Conservation (phyloP, 2,329 filamentous ascomycete species). For the Botrytis galanthina region DNA sequence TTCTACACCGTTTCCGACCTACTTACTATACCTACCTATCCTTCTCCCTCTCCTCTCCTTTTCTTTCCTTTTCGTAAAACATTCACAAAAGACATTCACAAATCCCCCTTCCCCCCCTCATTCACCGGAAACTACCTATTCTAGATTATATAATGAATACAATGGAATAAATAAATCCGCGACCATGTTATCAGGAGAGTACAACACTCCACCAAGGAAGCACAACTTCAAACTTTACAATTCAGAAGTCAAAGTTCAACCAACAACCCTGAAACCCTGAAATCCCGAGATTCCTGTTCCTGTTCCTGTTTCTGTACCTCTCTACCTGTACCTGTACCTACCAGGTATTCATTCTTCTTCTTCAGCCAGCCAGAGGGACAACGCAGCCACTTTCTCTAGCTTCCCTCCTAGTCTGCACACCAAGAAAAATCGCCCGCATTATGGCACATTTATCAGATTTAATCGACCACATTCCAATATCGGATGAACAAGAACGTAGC, state of each 20-base stretch:
- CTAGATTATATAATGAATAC: not conserved
- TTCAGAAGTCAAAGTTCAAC: not conserved
- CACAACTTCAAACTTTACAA: not conserved
- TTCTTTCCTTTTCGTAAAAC: not conserved
- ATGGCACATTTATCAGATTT: slow-evolving; percentile 15
- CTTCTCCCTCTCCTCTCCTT: no score
- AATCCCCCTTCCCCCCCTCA: not conserved
- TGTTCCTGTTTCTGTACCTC: no score
- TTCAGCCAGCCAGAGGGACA: not conserved
- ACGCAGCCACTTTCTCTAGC: slow-evolving; percentile 11
- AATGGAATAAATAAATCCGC: slow-evolving; percentile 4
- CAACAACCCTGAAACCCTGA: slow-evolving; percentile 6
- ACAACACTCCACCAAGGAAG: slow-evolving; percentile 11
- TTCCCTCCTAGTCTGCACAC: not conserved
- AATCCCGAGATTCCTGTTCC: not conserved
- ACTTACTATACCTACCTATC: not conserved
- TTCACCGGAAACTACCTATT: not conserved
- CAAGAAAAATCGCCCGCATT: slow-evolving; percentile 2
- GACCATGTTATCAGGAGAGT: not conserved
- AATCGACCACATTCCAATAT: slow-evolving; percentile 32
- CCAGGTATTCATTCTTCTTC: not conserved
- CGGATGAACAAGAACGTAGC: slow-evolving; percentile 16
- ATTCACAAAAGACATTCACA: not conserved
- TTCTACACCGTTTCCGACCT: not conserved
- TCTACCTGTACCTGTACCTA: no score